Percentiles rank a stretch among this genome's conserved stretches.
phyloP scores from a whole-genome alignment of 2,329 filamentous ascomycete genomes.

The Aspergillus flavus region DNA sequence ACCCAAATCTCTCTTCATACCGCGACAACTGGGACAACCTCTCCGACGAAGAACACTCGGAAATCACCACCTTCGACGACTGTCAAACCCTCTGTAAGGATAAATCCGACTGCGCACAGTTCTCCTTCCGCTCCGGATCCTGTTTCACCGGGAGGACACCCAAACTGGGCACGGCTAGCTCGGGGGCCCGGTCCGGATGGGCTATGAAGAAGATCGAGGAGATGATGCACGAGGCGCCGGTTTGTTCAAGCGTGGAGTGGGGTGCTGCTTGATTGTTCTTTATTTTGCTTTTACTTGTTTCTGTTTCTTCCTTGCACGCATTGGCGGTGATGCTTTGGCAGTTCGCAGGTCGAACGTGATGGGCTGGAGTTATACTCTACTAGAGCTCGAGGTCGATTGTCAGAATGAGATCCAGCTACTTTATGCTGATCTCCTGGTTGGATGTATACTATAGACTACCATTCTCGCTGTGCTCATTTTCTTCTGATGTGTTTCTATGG shows the following conservation, averaged over 20 bases:
- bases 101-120: conserved; percentile 34
- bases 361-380: neutral
- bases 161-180: conserved; percentile 30
- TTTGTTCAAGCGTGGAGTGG: conserved; percentile 32
- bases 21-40: conserved; percentile 41
- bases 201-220: conserved; percentile 31
- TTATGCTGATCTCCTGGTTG: neutral
- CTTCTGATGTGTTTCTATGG: neutral
- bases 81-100: conserved; percentile 33
- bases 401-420: neutral
- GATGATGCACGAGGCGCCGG: conserved; percentile 30
- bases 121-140: conserved; percentile 29
- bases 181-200: conserved; percentile 36
- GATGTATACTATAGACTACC: neutral
- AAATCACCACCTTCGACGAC: conserved; percentile 31
- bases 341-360: conserved; percentile 5
- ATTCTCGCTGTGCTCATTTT: neutral
- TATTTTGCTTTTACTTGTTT: conserved; percentile 7
- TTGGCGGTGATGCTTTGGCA: neutral
- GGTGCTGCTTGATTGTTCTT: conserved; percentile 18
- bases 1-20: conserved; percentile 32
- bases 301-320: neutral
- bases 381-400: neutral
- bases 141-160: conserved; percentile 37
- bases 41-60: conserved; percentile 33